Percentiles rank a stretch among this genome's conserved stretches.
These are phyloP conservation scores for Cryptosporidium tyzzeri DNA, from an alignment of 169 alveolate genomes.

Conservation along the genomic window DNA sequence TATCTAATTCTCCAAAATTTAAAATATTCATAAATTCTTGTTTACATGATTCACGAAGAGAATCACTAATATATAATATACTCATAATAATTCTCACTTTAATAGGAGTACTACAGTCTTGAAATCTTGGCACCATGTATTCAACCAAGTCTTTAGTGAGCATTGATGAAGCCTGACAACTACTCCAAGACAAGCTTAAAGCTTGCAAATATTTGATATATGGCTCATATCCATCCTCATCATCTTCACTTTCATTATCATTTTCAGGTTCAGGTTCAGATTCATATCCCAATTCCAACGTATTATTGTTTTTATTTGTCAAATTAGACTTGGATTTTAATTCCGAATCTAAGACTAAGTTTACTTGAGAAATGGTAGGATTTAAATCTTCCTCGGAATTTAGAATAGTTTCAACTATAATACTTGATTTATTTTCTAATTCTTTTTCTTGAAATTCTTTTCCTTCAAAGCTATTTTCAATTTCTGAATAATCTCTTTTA, in stretches of 20 bases:
- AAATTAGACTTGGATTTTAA: background rate
- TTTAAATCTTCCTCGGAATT: background rate
- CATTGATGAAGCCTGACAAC: constrained; percentile 86
- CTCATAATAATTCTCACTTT: constrained; percentile 86
- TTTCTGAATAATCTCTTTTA: background rate
- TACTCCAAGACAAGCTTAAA: constrained; percentile 83
- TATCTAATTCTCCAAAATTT: constrained; percentile 87
- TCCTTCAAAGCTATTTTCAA: background rate
- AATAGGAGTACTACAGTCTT: constrained; percentile 86
- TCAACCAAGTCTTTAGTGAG: constrained; percentile 81
- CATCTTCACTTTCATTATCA: constrained; percentile 24
- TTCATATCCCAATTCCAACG: background rate
- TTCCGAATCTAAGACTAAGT: background rate
- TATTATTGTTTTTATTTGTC: background rate
- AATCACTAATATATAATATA: constrained; percentile 82
- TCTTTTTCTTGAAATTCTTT: background rate
- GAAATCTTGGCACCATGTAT: constrained; percentile 84
- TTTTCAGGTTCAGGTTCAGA: background rate
- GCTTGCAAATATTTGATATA: constrained; percentile 68
- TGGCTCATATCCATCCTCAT: constrained; percentile 70
- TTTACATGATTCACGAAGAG: constrained; percentile 79
- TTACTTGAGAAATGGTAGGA: background rate
- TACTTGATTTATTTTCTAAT: background rate
- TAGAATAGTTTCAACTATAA: background rate
- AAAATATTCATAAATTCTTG: constrained; percentile 75